Percentiles rank a stretch among this genome's conserved stretches.
Evolutionary conservation across 176 grass and related monocot genomes (phyloP).

Genomic region (Oryza longistaminata): DNA sequence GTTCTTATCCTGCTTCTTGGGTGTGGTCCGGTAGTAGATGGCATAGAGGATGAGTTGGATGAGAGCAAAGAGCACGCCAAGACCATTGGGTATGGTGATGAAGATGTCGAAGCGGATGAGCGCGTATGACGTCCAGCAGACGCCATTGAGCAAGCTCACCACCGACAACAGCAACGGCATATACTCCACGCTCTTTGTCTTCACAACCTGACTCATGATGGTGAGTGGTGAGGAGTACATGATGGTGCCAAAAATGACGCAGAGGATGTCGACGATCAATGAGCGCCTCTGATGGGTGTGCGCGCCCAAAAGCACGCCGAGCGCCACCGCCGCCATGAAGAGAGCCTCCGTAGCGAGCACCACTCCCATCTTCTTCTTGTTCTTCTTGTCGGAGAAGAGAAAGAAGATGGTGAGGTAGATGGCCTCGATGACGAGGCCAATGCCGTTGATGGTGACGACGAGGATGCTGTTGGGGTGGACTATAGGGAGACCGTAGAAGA

Average conservation of each 20-base stretch:
- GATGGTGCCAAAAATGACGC: slow-evolving; percentile 50
- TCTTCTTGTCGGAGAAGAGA: slow-evolving; percentile 9
- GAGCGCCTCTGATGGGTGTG: slow-evolving; percentile 54
- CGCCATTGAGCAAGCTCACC: slow-evolving; percentile 52
- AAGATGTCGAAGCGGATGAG: slow-evolving; percentile 75
- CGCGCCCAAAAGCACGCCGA: slow-evolving; percentile 33
- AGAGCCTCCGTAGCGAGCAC: slow-evolving; percentile 40
- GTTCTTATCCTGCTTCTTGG: slow-evolving; percentile 23
- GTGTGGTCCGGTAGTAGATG: slow-evolving; percentile 55
- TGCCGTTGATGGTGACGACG: slow-evolving; percentile 42
- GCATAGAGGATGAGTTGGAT: slow-evolving; percentile 68
- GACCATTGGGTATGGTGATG: slow-evolving; percentile 50
- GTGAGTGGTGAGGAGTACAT: slow-evolving; percentile 66
- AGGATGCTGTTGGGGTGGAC: neutral
- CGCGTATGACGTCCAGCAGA: slow-evolving; percentile 72
- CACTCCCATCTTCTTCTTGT: slow-evolving; percentile 25
- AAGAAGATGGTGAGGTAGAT: slow-evolving; percentile 52
- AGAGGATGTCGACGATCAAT: slow-evolving; percentile 62
- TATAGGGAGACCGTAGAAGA: neutral
- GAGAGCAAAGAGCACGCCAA: slow-evolving; percentile 47
- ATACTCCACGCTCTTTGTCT: slow-evolving; percentile 64
- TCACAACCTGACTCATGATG: slow-evolving; percentile 57
- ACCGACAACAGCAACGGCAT: slow-evolving; percentile 73
- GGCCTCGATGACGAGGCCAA: slow-evolving; percentile 39
- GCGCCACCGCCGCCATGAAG: slow-evolving; percentile 49